Conservation (phyloP, 345 rosid species). For the Ceriops decandra region DNA sequence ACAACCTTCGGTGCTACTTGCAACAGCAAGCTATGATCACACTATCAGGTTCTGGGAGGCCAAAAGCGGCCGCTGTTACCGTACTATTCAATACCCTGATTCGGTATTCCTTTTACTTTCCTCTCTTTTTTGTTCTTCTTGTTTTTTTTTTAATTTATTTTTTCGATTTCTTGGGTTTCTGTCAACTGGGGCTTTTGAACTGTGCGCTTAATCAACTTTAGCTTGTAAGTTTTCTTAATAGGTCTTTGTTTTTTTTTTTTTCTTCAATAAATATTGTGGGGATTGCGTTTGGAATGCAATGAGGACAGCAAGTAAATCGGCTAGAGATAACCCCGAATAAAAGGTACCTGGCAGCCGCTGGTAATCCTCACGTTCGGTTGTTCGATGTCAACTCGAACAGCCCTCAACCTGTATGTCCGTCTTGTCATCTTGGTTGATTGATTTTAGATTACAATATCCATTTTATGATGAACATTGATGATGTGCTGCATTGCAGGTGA, state of each 20-base stretch:
- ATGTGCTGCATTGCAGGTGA: slow-evolving; percentile 42
- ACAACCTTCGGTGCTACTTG: slow-evolving; percentile 84
- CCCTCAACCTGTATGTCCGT: slow-evolving; percentile 62
- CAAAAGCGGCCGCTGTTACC: slow-evolving; percentile 87
- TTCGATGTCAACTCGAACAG: slow-evolving; percentile 74
- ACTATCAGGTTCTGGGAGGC: slow-evolving; percentile 96
- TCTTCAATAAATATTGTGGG: slow-evolving; percentile 3
- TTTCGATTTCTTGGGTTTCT: not conserved
- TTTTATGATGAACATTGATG: not conserved
- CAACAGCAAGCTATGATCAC: slow-evolving; percentile 93
- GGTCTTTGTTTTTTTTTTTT: not conserved
- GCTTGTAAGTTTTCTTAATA: not conserved
- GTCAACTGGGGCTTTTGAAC: not conserved
- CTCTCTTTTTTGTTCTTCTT: not conserved
- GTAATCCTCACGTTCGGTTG: slow-evolving; percentile 87
- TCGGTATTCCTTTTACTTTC: slow-evolving; percentile 41
- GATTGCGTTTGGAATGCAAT: not conserved
- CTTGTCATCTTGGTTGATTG: not conserved
- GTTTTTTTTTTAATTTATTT: too few species aligned
- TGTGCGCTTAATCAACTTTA: not conserved
- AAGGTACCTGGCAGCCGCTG: slow-evolving; percentile 79
- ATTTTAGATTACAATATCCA: not conserved
- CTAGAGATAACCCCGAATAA: slow-evolving; percentile 94
- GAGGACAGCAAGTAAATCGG: slow-evolving; percentile 77
- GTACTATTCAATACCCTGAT: slow-evolving; percentile 87